These are phyloP conservation scores for Colletotrichum scovillei DNA, from an alignment of 2,329 filamentous ascomycete genomes.

Conservation along the genomic window DNA sequence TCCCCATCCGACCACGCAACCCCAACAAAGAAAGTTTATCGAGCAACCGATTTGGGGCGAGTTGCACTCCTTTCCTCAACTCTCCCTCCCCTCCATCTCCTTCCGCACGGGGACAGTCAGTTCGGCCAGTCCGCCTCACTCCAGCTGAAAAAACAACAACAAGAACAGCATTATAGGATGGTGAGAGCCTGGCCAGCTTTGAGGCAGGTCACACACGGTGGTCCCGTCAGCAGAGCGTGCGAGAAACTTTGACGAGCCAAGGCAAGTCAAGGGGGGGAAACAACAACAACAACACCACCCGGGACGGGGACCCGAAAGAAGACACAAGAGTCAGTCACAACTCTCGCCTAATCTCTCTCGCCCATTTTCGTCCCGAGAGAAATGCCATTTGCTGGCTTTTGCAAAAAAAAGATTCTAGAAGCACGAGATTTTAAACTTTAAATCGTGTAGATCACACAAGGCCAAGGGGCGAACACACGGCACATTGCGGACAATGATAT, in stretches of 20 bases:
- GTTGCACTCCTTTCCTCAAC: neutral
- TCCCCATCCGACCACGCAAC: neutral
- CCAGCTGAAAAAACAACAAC: neutral
- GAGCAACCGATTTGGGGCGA: neutral
- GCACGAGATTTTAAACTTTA: constrained; percentile 12
- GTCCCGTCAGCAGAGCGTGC: neutral
- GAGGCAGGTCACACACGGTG: neutral
- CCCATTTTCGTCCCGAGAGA: constrained; percentile 6
- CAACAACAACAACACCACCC: neutral
- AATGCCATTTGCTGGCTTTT: neutral
- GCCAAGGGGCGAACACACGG: neutral
- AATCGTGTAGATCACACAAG: constrained; percentile 11
- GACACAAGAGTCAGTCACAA: constrained; percentile 3
- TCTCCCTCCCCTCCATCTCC: neutral
- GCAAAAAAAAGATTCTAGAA: constrained; percentile 19
- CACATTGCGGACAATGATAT: neutral
- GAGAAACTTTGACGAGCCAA: neutral
- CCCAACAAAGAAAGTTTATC: neutral
- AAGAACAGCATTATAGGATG: neutral
- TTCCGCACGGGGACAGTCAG: constrained; percentile 1
- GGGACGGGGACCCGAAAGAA: neutral
- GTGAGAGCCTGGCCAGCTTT: neutral
- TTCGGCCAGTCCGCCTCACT: constrained; percentile 21
- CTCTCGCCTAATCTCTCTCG: neutral
- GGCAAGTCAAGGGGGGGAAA: neutral